Conservation (phyloP, 129 eudicot species). For the Gnaphalium uliginosum region DNA sequence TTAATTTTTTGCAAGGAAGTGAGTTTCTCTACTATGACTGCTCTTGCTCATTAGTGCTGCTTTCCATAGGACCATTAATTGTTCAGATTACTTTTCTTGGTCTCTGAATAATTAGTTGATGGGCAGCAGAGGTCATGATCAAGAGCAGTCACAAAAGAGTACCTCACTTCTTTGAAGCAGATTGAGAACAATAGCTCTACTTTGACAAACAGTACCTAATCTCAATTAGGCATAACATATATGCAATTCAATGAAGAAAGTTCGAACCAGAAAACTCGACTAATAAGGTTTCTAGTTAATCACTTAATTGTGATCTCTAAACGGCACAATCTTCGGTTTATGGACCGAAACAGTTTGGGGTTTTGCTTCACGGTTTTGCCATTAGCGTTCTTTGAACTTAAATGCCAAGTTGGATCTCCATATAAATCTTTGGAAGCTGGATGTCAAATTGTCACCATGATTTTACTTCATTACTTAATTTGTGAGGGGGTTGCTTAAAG, state of each 20-base stretch:
- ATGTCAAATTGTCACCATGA: constrained; percentile 13
- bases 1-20: not conserved
- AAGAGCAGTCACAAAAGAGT: constrained; percentile 11
- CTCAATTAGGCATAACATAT: not conserved
- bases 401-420: not conserved
- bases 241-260: constrained; percentile 19
- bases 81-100: not conserved
- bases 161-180: constrained; percentile 1
- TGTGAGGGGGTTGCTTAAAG: not conserved
- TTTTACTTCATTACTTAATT: not conserved
- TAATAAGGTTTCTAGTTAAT: not conserved
- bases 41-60: not conserved
- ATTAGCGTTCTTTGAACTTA: not conserved
- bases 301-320: not conserved
- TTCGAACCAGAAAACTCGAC: not conserved
- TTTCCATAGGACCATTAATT: not conserved
- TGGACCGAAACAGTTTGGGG: not conserved
- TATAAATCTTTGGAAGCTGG: constrained; percentile 12
- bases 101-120: not conserved
- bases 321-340: not conserved
- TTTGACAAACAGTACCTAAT: not conserved
- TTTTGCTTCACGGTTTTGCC: not conserved
- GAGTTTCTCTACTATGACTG: constrained; percentile 9
- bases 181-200: not conserved
- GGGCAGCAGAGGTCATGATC: not conserved